Conservation (phyloP, 805 yeast species). For the Pichia ethanolica region DNA sequence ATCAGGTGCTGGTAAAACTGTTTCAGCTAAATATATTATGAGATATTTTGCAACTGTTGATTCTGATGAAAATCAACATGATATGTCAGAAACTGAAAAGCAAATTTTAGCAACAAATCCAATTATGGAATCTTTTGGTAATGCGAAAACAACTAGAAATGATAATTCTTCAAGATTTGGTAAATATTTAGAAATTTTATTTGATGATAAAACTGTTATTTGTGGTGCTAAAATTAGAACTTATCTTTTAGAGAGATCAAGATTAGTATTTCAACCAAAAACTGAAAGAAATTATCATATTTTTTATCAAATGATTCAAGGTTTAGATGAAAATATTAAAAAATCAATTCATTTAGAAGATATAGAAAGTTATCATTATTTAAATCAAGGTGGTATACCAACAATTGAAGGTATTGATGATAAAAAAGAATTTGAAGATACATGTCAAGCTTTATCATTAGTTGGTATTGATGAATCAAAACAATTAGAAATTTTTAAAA, state of each 20-base stretch:
- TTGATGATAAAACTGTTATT: conserved; percentile 65
- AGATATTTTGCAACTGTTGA: conserved; percentile 95
- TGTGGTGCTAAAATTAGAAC: conserved; percentile 95
- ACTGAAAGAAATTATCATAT: conserved; percentile 94
- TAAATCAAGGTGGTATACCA: conserved; percentile 81
- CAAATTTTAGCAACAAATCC: conserved; percentile 96
- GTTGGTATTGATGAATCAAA: conserved; percentile 61
- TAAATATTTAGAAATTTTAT: conserved; percentile 86
- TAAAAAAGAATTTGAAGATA: conserved; percentile 63
- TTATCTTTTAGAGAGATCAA: conserved; percentile 83
- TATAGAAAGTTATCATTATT: conserved; percentile 67
- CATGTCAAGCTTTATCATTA: conserved; percentile 66
- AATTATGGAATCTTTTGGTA: conserved; percentile 96
- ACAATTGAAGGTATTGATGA: conserved; percentile 76
- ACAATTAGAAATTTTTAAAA: conserved; percentile 64
- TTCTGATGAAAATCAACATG: conserved; percentile 37
- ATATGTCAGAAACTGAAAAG: conserved; percentile 86
- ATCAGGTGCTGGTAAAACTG: conserved; percentile 98
- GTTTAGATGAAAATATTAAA: conserved; percentile 52
- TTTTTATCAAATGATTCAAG: conserved; percentile 81
- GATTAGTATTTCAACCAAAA: conserved; percentile 87
- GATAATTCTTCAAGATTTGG: conserved; percentile 98
- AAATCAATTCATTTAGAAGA: conserved; percentile 50
- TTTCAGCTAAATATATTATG: conserved; percentile 94
- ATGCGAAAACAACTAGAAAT: conserved; percentile 94